Evolutionary conservation across 352 stramenopile species (phyloP).

Genomic region (Phytopythium ostracodes): DNA sequence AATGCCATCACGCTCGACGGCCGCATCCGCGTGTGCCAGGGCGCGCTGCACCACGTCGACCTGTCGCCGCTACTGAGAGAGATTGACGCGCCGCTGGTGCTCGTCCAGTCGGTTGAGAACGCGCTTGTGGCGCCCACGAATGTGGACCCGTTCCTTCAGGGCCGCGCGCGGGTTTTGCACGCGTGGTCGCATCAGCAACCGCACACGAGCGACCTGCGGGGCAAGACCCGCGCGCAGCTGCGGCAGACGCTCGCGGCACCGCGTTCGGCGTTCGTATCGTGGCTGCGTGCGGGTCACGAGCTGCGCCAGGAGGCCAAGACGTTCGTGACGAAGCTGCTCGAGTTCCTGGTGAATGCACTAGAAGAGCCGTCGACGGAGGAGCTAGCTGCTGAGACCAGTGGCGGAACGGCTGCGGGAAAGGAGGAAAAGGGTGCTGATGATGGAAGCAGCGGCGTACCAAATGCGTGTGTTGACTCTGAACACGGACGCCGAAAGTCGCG

Average conservation of each 20-base stretch:
- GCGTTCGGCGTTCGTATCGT: conserved; percentile 83
- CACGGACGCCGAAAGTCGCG: neutral
- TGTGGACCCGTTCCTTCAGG: conserved; percentile 88
- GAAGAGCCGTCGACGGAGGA: conserved; percentile 19
- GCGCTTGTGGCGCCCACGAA: conserved; percentile 83
- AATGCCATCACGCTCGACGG: conserved; percentile 91
- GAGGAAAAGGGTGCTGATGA: neutral
- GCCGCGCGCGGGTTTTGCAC: conserved; percentile 57
- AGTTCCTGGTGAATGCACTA: conserved; percentile 61
- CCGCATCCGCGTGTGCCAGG: conserved; percentile 73
- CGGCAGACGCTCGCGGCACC: conserved; percentile 38
- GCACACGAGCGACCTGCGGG: conserved; percentile 35
- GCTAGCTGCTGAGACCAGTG: neutral
- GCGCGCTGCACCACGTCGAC: conserved; percentile 76
- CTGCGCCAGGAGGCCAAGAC: conserved; percentile 85
- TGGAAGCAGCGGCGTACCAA: neutral
- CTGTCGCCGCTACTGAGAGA: conserved; percentile 42
- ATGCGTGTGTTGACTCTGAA: neutral
- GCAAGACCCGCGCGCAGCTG: conserved; percentile 53
- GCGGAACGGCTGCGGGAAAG: neutral
- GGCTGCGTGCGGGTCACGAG: conserved; percentile 86
- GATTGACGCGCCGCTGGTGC: conserved; percentile 71
- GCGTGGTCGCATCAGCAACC: conserved; percentile 77
- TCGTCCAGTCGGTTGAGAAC: conserved; percentile 90
- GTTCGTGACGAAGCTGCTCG: conserved; percentile 79